Percentiles rank a stretch among this genome's conserved stretches.
Conservation (phyloP, 2,329 filamentous ascomycete genomes). For the Diaporthe sp. region DNA sequence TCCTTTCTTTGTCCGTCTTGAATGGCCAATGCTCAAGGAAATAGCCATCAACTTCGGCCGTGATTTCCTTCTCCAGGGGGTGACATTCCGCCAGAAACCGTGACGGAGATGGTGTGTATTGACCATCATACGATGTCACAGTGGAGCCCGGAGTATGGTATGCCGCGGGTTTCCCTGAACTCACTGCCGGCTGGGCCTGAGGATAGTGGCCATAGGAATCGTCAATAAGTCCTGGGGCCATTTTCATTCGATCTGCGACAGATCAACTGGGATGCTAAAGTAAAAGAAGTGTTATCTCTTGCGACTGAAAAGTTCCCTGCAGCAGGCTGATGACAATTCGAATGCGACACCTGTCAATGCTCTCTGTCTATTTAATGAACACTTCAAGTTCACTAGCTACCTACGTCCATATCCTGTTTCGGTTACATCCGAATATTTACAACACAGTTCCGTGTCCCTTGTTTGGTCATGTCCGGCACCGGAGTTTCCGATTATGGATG, state of each 20-base stretch:
- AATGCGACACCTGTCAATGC: neutral
- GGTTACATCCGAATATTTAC: neutral
- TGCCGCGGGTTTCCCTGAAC: neutral
- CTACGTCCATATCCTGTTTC: neutral
- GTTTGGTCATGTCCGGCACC: neutral
- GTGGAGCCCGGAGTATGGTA: neutral
- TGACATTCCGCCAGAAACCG: constrained; percentile 2
- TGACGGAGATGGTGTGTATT: neutral
- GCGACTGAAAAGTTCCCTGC: neutral
- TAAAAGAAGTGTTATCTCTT: neutral
- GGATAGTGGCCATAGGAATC: neutral
- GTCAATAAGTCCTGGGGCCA: neutral
- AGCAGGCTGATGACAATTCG: neutral
- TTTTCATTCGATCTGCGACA: neutral
- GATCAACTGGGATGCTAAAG: neutral
- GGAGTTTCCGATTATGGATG: neutral
- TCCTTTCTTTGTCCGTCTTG: constrained; percentile 46
- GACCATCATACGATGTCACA: neutral
- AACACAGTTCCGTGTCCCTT: neutral
- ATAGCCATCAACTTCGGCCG: constrained; percentile 53
- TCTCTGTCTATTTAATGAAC: constrained; percentile 1
- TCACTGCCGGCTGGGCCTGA: neutral
- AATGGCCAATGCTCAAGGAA: constrained; percentile 57
- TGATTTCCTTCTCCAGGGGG: constrained; percentile 41
- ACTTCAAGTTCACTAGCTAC: neutral